These are phyloP conservation scores for Cantharellus anzutake DNA, from an alignment of 768 basidiomycete species.

Conservation along the genomic window DNA sequence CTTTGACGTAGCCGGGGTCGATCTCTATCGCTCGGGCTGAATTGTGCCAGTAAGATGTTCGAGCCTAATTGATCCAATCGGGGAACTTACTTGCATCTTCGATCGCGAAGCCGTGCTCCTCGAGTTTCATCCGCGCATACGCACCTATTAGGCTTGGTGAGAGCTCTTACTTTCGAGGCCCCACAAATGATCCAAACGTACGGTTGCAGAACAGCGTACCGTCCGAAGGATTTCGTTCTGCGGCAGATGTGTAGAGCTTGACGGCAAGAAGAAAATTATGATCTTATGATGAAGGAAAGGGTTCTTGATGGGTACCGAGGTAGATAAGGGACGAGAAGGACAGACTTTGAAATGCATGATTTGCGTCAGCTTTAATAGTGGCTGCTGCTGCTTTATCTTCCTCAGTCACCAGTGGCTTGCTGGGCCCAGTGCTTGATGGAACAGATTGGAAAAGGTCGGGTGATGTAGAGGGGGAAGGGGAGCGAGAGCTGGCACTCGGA, in stretches of 20 bases:
- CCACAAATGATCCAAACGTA: slow-evolving; percentile 6
- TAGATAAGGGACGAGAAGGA: slow-evolving; percentile 1
- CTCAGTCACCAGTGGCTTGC: slow-evolving; percentile 28
- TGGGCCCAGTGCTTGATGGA: too few species aligned
- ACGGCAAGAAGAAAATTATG: slow-evolving; percentile 66
- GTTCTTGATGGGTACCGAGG: slow-evolving; percentile 1
- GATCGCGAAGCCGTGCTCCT: slow-evolving; percentile 80
- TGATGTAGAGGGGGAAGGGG: too few species aligned
- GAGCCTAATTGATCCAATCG: background rate
- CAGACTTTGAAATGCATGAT: slow-evolving; percentile 66
- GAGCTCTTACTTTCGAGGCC: too few species aligned
- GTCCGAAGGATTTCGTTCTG: slow-evolving; percentile 75
- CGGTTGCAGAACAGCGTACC: slow-evolving; percentile 89
- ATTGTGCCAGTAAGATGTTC: background rate
- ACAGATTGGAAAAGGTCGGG: too few species aligned
- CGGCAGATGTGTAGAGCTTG: slow-evolving; percentile 62
- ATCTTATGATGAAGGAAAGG: slow-evolving; percentile 18
- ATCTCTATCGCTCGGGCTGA: slow-evolving; percentile 69
- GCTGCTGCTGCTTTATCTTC: slow-evolving; percentile 49
- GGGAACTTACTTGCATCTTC: slow-evolving; percentile 47
- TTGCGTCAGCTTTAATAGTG: slow-evolving; percentile 66
- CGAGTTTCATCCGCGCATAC: slow-evolving; percentile 74
- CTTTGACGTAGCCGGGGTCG: slow-evolving; percentile 81
- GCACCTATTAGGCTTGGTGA: slow-evolving; percentile 22
- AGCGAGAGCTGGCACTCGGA: too few species aligned